Evolutionary conservation across 768 basidiomycete species (phyloP), one percentile per base, ranked within the genome.

Genomic region (Rubroboletus pulcherrimus): DNA sequence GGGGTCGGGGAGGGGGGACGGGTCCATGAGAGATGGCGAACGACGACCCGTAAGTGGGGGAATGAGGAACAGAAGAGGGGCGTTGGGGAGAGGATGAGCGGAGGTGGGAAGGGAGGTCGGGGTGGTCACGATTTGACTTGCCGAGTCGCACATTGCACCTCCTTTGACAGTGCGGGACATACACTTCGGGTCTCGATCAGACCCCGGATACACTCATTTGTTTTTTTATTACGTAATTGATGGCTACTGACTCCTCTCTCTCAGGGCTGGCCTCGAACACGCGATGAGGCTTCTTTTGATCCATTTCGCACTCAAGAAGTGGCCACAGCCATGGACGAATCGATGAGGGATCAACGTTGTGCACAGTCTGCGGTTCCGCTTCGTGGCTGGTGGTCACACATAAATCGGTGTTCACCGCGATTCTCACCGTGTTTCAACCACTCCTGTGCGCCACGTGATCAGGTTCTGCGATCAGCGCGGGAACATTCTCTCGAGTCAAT

Each of bases 91-190:
- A 30, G 4, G 34, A 9, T 5, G 24, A 11, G 26, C 30, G 39
- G 35, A 24, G 30, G 37, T 29, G 30, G 30, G 30, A 15, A 51
- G 17, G 24, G 31, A 33, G 37, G 30, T 29, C 26, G 9, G 24
- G 31, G 2, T 47, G 34, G 47, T 38, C 49, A 37, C 37, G 55
- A 62, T 61, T 49, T 57, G 49, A 51, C 53, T 41, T 21, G 43
- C 45, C 53, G 53, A 57, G 52, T 54, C 50, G 55, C 57, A 67
- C 60, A 58, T 59, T 63, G 64, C 58, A 56, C 58, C 49, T 53
- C 53, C 33, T 49, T 54, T 43, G 58, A 48, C 60, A 46, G 52
- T 51, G 51, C 55, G 55, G 56, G 54, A 49, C 11, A 54, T 11
- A n/a, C 39, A 33, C 31, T 43, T 43, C 61, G 57, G 64, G 66